Conservation (phyloP, 768 basidiomycete genomes). For the Paxillus rubicundulus region DNA sequence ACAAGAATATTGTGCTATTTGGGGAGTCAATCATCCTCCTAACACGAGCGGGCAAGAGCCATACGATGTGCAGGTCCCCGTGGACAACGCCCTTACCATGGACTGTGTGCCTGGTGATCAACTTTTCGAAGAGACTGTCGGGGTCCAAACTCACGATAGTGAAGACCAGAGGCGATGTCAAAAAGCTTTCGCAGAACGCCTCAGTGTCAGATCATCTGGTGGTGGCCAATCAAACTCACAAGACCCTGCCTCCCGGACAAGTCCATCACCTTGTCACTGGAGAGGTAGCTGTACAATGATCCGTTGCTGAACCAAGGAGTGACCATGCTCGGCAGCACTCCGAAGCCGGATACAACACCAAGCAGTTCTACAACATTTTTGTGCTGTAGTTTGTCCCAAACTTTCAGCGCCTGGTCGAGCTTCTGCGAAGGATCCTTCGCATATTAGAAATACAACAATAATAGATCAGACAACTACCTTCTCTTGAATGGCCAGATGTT, state of each 20-base stretch:
- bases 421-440: slow-evolving; percentile 7
- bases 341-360: slow-evolving; percentile 29
- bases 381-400: slow-evolving; percentile 17
- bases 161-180: slow-evolving; percentile 24
- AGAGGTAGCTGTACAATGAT: slow-evolving; percentile 24
- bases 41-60: background rate
- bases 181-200: slow-evolving; percentile 9
- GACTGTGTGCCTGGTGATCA: slow-evolving; percentile 7
- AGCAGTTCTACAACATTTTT: slow-evolving; percentile 31
- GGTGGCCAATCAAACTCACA: slow-evolving; percentile 8
- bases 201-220: background rate
- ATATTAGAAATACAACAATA: background rate
- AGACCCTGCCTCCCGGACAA: slow-evolving; percentile 3
- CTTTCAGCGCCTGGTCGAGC: slow-evolving; percentile 28
- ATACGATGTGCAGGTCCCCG: slow-evolving; percentile 37
- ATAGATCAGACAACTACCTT: slow-evolving; percentile 11
- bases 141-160: slow-evolving; percentile 16
- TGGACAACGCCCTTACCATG: slow-evolving; percentile 28
- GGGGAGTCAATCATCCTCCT: background rate
- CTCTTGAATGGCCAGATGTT: background rate
- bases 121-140: background rate
- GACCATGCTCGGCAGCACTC: slow-evolving; percentile 30
- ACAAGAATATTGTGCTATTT: slow-evolving; percentile 42
- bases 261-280: background rate
- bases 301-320: slow-evolving; percentile 33